Evolutionary conservation across 345 rosid species (phyloP).

Genomic region (Sisymbrium irio): DNA sequence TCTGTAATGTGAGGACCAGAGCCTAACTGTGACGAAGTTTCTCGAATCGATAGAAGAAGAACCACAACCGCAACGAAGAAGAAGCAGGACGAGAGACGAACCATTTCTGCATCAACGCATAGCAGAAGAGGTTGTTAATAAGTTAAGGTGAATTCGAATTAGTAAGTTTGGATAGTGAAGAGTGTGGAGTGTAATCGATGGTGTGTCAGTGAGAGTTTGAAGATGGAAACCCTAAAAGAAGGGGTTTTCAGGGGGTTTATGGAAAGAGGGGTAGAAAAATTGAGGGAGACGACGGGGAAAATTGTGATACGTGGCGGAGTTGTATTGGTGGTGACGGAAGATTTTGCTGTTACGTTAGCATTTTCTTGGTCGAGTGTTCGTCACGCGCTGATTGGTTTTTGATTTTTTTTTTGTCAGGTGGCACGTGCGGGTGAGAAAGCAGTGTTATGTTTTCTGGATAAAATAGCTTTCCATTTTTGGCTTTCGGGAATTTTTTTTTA

Average conservation of each 20-base stretch:
- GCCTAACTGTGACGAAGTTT: conserved; percentile 39
- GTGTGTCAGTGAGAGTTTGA: not conserved
- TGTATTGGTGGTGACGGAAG: conserved; percentile 6
- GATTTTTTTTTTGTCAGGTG: not conserved
- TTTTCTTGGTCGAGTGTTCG: not conserved
- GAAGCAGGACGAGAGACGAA: conserved; percentile 26
- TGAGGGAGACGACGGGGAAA: not conserved
- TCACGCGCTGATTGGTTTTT: not conserved
- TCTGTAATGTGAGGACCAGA: conserved; percentile 90
- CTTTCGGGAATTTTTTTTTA: no score
- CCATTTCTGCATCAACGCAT: conserved; percentile 38
- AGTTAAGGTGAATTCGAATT: not conserved
- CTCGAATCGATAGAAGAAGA: conserved; percentile 21
- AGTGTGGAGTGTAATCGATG: not conserved
- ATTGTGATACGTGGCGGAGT: conserved; percentile 17
- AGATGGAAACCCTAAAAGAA: conserved; percentile 26
- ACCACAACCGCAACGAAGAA: conserved; percentile 26
- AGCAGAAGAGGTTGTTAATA: not conserved
- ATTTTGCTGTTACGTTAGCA: not conserved
- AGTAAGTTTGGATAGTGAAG: not conserved
- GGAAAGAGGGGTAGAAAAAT: conserved; percentile 4
- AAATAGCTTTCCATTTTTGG: no score
- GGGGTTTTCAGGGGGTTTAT: conserved; percentile 30
- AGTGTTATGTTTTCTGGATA: no score
- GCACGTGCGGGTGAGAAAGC: no score